Conservation (phyloP, 495 filamentous ascomycete genomes). For the Xylaria palmicola region DNA sequence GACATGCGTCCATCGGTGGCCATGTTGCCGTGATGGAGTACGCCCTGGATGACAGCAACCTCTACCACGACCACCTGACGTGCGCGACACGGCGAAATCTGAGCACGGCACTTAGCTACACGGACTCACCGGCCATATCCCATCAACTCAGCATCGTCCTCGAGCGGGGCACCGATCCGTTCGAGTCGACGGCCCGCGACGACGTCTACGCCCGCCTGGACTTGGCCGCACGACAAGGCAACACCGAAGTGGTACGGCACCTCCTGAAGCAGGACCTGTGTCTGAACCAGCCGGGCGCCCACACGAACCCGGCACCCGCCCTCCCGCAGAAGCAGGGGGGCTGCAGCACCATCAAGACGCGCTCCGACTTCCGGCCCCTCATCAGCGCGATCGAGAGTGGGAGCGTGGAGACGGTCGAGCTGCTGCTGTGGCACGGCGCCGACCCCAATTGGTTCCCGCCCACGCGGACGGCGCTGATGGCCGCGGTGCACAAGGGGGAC, state of each 20-base stretch:
- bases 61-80: slow-evolving; percentile 1
- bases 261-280: slow-evolving; percentile 11
- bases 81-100: slow-evolving; percentile 13
- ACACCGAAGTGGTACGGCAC: slow-evolving; percentile 15
- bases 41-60: slow-evolving; percentile 15
- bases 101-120: slow-evolving; percentile 7
- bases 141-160: slow-evolving; percentile 2
- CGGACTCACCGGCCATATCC: slow-evolving; percentile 2
- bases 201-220: slow-evolving; percentile 12
- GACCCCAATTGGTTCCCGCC: slow-evolving; percentile 21
- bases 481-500: slow-evolving; percentile 31
- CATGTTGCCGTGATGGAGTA: slow-evolving; percentile 6
- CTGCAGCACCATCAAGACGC: slow-evolving; percentile 8
- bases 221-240: slow-evolving; percentile 14
- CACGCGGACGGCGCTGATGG: slow-evolving; percentile 34
- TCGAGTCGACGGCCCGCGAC: slow-evolving; percentile 5
- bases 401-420: slow-evolving; percentile 13
- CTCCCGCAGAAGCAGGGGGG: neutral
- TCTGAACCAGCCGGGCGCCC: slow-evolving; percentile 9
- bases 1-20: slow-evolving; percentile 9
- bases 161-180: slow-evolving; percentile 1
- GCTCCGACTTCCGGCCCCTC: slow-evolving; percentile 8
- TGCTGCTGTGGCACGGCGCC: slow-evolving; percentile 16
- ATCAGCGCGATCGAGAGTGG: slow-evolving; percentile 19
- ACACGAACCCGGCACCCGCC: slow-evolving; percentile 8